Conservation (phyloP, 2,329 filamentous ascomycete species). For the Alternaria triticina region DNA sequence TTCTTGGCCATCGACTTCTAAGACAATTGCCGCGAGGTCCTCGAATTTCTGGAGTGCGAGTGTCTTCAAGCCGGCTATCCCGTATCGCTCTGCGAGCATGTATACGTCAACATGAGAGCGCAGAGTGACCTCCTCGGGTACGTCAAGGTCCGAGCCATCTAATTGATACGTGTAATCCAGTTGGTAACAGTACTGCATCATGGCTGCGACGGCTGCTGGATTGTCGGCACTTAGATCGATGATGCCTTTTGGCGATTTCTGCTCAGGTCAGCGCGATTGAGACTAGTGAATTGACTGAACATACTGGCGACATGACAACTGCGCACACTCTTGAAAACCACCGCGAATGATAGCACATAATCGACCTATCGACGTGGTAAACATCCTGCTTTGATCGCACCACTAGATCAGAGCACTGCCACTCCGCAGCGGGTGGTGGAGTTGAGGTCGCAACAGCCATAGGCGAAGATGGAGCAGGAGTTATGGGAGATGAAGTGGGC, state of each 20-base stretch:
- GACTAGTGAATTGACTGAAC: background rate
- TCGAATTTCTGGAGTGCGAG: slow-evolving; percentile 38
- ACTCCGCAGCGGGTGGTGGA: slow-evolving; percentile 10
- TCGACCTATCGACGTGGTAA: slow-evolving; percentile 40
- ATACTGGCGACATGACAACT: slow-evolving; percentile 28
- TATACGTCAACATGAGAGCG: slow-evolving; percentile 37
- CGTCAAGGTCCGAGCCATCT: slow-evolving; percentile 19
- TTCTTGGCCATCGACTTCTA: slow-evolving; percentile 32
- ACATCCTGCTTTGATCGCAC: slow-evolving; percentile 35
- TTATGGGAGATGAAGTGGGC: slow-evolving; percentile 4
- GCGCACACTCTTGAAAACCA: slow-evolving; percentile 41
- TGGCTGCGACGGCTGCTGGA: slow-evolving; percentile 38
- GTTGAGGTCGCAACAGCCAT: background rate
- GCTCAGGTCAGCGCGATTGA: slow-evolving; percentile 9
- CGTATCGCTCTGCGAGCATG: slow-evolving; percentile 38
- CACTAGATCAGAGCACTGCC: slow-evolving; percentile 36
- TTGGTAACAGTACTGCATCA: slow-evolving; percentile 44
- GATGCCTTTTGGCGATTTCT: slow-evolving; percentile 33
- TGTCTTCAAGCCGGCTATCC: slow-evolving; percentile 30
- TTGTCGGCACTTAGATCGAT: slow-evolving; percentile 42
- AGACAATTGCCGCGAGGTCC: slow-evolving; percentile 24
- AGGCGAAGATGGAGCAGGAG: background rate
- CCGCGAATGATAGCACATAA: slow-evolving; percentile 38
- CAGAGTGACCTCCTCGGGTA: slow-evolving; percentile 30
- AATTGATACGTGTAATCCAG: slow-evolving; percentile 38